Base-by-base conservation (phyloP, 106 monocot species). In the Cymbidium sinense region DNA sequence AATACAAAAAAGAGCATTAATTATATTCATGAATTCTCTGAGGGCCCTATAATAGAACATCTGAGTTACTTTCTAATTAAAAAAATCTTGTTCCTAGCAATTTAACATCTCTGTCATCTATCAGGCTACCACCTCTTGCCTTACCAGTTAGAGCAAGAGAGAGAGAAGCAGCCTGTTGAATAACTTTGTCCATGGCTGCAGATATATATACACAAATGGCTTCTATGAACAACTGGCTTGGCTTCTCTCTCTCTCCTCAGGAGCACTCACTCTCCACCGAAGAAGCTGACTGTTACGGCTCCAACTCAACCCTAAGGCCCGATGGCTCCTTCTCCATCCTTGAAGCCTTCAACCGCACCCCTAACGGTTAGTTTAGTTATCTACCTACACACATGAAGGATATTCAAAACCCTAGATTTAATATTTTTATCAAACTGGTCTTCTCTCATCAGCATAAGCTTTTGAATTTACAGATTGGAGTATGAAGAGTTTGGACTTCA, bases 161-260 rank as follows among this genome's bases (percentile, higher is more conserved):
- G 73, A 73, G 73, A 75, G 75, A 75, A 50, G 27, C 50, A 75
- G 17, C 13, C 15, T 47, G 47, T 15, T 47, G 47, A 47, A 47
- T 47, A 47, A 13, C 47, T 47, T 47, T 47, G 47, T 47, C 47
- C 47, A 47, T 47, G 47, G 31, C 29, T 31, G 31, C 69, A 73
- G 73, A 41, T 78, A 78, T 78, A 78, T 69, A 65, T 43, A 11
- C 67, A 41, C 69, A 33, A 82, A 91, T 95, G 91, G 84, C 77
- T 52, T 82, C 90, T 50, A 84, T 88, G 87, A 95, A 95, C 84
- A 93, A 96, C 85, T 96, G 95, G 95, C 79, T 96, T 21, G 95
- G 70, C 19, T 93, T 96, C 89, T 96, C 95, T 39, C 91, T 96
- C 73, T 87, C 93, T 67, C 91, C 85, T 15, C 93, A 96, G 35